Evolutionary conservation across 1,139 yeast genomes (phyloP), one percentile per base, ranked within the genome.

Genomic region (Torulaspora globosa): DNA sequence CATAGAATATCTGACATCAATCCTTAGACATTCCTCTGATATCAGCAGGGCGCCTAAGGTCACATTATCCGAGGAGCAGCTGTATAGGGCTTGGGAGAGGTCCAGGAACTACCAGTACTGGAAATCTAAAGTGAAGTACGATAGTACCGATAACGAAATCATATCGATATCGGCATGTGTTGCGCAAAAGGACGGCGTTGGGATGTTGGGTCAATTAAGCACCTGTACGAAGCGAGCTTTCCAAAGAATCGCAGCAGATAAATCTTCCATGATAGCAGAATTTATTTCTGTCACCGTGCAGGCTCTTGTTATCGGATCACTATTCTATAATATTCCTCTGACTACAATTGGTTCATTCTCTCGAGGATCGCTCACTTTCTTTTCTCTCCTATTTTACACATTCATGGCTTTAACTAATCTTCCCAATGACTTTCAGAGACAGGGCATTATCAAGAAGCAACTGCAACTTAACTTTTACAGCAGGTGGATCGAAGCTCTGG

Each of bases 1-100:
- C 24, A 78, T 79, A 36, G 81, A 76, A 56, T 76, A 67, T 59
- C 63, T 76, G 62, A 79, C 81, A 37, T 79, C 81, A 1, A 65
- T 79, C 44, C 75, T 82, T 76, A 56, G 49, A 12, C 12, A 28
- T 18, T 28, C 24, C 16, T 18, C 24, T 16, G 28, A 64, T 69
- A 10, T 60, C 60, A 50, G 55, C 62, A 11, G 73, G 53, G 81
- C 56, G 68, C 89, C 90, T 26, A 68, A 73, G 23, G 9, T 9
- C 18, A 18, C 9, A 15, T 31, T 47, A 21, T 78, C 84, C 5
- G 76, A 88, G 8, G 70, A 69, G 40, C 92, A 84, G 58, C 82
- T 85, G 60, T 80, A 79, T 49, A 66, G 67, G 5, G 71, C 72
- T 56, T 85, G 94, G 94, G 70, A 70, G 47, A 65, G 68, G n/a